Base-by-base conservation (phyloP, 352 stramenopile genomes). In the Phytopythium ostracodes region DNA sequence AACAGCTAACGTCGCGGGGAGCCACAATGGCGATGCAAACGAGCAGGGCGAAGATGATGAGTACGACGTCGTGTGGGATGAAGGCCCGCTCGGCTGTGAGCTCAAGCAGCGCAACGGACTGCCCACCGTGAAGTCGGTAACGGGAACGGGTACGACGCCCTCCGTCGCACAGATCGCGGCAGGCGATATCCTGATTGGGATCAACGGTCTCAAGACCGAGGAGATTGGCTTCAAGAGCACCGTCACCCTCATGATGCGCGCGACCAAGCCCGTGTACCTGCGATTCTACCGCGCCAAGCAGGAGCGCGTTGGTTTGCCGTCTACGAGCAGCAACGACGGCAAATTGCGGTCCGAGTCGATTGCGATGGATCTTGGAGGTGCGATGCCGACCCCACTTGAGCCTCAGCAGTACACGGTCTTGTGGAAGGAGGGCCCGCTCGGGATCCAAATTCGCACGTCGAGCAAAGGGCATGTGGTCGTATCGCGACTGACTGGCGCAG, bases 381-480 rank as follows among this genome's bases (percentile, higher is more conserved):
- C 60, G 38, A 57, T 47, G 35, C 66, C 38, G 33, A 63, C 51
- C 8, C 59, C 59, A 2, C 51, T 77, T 53, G 70, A 80, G 6
- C 67, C 75, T 4, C 72, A 64, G 31, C 81, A 94, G 64, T 96
- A 94, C 68, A 76, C 79, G 9, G 76, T 96, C 17, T 54, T 90
- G 22, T 96, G 87, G 87, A 67, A 73, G 22, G 79, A 89, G 8
- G 87, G 87, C 1, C 80, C 85, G 6, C 73, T 96, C 7, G 87
- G 87, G 12, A 89, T 96, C 56, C 84, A 93, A 65, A 92, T 96
- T 59, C 91, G 88, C 36, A 79, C 75, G 22, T 87, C 78, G 4
- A 76, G 64, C 44, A 73, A 88, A 49, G 75, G 81, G 8, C 71
- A 70, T 17, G 81, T 94, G n/a, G 75, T 91, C 18, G 79, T 96